phyloP scores from a whole-genome alignment of 306 rosid genomes.

The Castanea crenata region DNA sequence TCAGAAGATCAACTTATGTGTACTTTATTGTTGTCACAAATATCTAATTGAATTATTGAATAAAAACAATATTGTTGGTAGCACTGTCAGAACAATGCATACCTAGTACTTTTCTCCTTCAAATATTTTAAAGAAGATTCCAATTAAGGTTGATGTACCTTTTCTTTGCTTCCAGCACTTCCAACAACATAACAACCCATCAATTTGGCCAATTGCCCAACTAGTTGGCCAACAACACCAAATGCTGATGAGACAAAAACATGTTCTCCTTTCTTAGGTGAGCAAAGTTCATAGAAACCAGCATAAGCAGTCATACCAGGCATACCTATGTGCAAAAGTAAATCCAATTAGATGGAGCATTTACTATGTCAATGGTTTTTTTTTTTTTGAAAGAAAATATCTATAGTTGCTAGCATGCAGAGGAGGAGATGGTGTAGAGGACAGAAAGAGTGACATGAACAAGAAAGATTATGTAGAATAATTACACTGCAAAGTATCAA shows the following conservation, averaged over 20 bases:
- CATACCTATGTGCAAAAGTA: slow-evolving; percentile 30
- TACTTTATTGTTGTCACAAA: too few species aligned
- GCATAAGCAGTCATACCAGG: slow-evolving; percentile 60
- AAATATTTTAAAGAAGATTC: background rate
- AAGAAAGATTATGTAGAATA: too few species aligned
- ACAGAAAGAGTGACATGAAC: too few species aligned
- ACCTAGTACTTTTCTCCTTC: background rate
- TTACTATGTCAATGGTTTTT: background rate
- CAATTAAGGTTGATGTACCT: slow-evolving; percentile 23
- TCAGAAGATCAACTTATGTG: too few species aligned
- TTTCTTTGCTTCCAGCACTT: slow-evolving; percentile 53
- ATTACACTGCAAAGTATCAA: too few species aligned
- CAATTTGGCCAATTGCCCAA: slow-evolving; percentile 54
- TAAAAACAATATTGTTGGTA: background rate
- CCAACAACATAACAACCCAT: slow-evolving; percentile 70
- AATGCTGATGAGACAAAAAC: slow-evolving; percentile 57
- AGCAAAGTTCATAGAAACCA: slow-evolving; percentile 45
- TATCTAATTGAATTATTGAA: too few species aligned
- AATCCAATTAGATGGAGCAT: background rate
- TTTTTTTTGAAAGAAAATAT: background rate
- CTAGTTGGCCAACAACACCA: slow-evolving; percentile 58
- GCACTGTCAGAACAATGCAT: background rate
- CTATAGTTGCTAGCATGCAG: too few species aligned
- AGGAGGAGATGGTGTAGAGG: too few species aligned
- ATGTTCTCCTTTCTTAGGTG: slow-evolving; percentile 46